Base-by-base conservation (phyloP, 371 early-diverging fungal species). In the Rhizopus stolonifer region DNA sequence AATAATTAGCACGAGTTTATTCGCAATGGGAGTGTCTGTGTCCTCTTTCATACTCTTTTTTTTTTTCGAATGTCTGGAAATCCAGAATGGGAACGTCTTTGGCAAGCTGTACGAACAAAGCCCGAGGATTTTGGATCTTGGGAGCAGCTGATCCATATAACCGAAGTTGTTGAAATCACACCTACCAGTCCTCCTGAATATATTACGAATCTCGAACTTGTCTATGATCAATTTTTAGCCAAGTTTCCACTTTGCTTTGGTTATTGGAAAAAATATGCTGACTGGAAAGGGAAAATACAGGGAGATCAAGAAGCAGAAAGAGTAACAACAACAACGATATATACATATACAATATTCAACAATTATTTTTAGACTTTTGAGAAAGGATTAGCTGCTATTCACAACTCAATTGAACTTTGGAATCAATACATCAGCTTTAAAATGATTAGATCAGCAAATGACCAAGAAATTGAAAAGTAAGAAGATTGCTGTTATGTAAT, bases 261-360 rank as follows among this genome's bases (percentile, higher is more conserved):
- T 14, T 88, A 88, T 58, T 88, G 88, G 88, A 85, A 85, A 57
- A 88, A 88, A 58, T 88, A 84, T 62, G 83, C 85, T 0, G 88
- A 86, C 55, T 64, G 75, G 52, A 81, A 80, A 48, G 54, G 68
- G 32, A 49, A 62, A 3, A 48, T 80, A n/a, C 71, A 70, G 8
- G 86, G 85, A 5, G 51, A 53, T 2, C 70, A 70, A n/a, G 77
- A 73, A n/a, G 83, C 84, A 1, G 77, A 75, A 52, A 76, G 77
- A 67, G 86, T 87, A 59, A 55, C 4, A 18, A 47, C 11, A 11
- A 21, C 31, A 33, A n/a, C 2, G 5, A 4, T 22, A 14, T 11
- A 10, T 10, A 29, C 4, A 10, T 29, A 29, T 29, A 29, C 31
- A 4, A 10, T 29, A 10, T 29, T 10, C 31, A 29, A 29, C 31